These are phyloP conservation scores for Cornus suecica DNA, from an alignment of 148 eudicot genomes.

Conservation along the genomic window DNA sequence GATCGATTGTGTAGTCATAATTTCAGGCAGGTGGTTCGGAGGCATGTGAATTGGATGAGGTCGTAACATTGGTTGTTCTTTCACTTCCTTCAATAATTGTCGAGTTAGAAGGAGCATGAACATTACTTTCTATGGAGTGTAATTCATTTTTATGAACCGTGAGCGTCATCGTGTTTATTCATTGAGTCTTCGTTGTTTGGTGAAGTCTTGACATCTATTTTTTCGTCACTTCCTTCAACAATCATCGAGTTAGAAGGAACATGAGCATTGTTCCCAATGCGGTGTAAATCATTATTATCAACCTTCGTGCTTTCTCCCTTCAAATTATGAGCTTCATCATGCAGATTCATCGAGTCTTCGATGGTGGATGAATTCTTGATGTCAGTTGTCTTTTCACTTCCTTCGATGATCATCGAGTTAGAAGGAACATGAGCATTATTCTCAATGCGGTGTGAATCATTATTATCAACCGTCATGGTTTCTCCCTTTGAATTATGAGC, in stretches of 20 bases:
- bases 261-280: not conserved
- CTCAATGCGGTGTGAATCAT: no score
- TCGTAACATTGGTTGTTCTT: not conserved
- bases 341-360: no score
- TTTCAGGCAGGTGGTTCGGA: not conserved
- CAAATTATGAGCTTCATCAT: no score
- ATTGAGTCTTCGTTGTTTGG: no score
- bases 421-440: not conserved
- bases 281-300: not conserved
- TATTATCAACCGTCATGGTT: not conserved
- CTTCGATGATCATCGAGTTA: not conserved
- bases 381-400: no score
- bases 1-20: not conserved
- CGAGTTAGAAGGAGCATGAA: no score
- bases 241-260: not conserved
- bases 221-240: not conserved
- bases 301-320: conserved; percentile 8
- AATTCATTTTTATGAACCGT: not conserved
- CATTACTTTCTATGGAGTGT: not conserved
- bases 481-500: conserved; percentile 16
- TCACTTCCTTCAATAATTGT: no score
- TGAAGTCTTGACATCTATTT: no score
- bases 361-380: no score
- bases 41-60: conserved; percentile 7
- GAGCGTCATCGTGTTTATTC: no score